Percentiles rank a stretch among this genome's conserved stretches.
Conservation (phyloP, 495 filamentous ascomycete species). For the Venustampulla echinocandica region DNA sequence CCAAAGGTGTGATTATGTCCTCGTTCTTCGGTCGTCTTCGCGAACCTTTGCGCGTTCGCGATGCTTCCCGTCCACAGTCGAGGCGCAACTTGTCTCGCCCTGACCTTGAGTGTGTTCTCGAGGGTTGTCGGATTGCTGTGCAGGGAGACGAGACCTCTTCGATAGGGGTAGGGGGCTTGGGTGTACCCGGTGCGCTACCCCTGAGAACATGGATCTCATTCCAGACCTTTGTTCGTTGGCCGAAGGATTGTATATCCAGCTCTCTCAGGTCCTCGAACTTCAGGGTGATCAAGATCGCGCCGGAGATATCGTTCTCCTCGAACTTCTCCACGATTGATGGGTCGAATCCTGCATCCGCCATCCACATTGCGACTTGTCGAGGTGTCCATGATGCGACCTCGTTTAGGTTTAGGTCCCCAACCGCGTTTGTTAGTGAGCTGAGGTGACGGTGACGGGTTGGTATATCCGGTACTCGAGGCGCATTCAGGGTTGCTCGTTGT, state of each 20-base stretch:
- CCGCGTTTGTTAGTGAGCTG: constrained; percentile 30
- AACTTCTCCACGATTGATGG: constrained; percentile 70
- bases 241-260: constrained; percentile 86
- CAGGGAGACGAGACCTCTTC: constrained; percentile 34
- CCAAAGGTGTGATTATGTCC: constrained; percentile 60
- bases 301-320: constrained; percentile 81
- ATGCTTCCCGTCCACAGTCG: constrained; percentile 14
- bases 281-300: constrained; percentile 72
- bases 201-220: constrained; percentile 67
- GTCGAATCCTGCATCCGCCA: constrained; percentile 66
- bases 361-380: constrained; percentile 70
- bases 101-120: constrained; percentile 28
- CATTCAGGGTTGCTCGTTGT: constrained; percentile 20
- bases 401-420: constrained; percentile 45
- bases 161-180: constrained; percentile 46
- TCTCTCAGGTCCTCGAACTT: constrained; percentile 91
- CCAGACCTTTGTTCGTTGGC: constrained; percentile 80
- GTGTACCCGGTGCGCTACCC: constrained; percentile 47
- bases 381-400: constrained; percentile 59
- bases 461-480: constrained; percentile 17
- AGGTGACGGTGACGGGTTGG: constrained; percentile 26
- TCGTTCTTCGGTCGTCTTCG: constrained; percentile 37
- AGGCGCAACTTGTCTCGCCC: constrained; percentile 26
- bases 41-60: constrained; percentile 30
- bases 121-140: constrained; percentile 22